These are phyloP conservation scores for Luzula sylvatica DNA, from an alignment of 176 grass and related monocot species.

Conservation along the genomic window DNA sequence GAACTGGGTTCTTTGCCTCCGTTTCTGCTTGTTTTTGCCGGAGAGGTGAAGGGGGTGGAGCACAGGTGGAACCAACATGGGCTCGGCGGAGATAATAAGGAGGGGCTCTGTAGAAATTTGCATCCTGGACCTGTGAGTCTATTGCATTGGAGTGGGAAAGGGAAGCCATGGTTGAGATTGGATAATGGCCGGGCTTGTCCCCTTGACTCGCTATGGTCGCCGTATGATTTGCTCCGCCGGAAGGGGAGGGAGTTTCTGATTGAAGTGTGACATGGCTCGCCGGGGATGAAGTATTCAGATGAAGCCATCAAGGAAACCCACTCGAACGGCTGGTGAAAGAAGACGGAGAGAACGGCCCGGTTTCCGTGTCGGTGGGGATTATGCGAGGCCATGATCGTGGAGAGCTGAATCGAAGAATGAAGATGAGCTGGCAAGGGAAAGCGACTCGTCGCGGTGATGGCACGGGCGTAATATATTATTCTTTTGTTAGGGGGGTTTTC, in stretches of 20 bases:
- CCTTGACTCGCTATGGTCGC: conserved; percentile 78
- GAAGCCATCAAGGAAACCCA: conserved; percentile 20
- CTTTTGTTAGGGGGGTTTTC: conserved; percentile 11
- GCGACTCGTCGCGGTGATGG: not conserved
- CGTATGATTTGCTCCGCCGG: conserved; percentile 73
- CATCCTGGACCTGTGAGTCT: conserved; percentile 86
- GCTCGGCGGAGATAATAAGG: conserved; percentile 87
- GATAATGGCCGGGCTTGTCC: conserved; percentile 69
- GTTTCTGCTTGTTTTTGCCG: conserved; percentile 83
- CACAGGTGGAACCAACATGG: conserved; percentile 99
- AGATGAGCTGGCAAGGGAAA: conserved; percentile 18
- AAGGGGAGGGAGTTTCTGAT: conserved; percentile 25
- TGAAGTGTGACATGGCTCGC: conserved; percentile 19
- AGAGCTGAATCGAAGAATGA: not conserved
- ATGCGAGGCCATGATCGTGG: not conserved
- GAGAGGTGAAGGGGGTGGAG: conserved; percentile 83
- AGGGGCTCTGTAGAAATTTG: conserved; percentile 72
- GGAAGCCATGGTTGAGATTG: conserved; percentile 88
- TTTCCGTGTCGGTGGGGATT: conserved; percentile 9
- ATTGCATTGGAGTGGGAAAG: conserved; percentile 97
- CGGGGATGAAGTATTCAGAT: conserved; percentile 1
- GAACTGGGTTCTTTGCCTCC: conserved; percentile 85
- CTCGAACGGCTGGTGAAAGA: conserved; percentile 8
- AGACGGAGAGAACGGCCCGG: conserved; percentile 8
- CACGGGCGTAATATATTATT: not conserved